Evolutionary conservation across 2,329 filamentous ascomycete genomes (phyloP).

Genomic region (Dryadomyces quercivorus): DNA sequence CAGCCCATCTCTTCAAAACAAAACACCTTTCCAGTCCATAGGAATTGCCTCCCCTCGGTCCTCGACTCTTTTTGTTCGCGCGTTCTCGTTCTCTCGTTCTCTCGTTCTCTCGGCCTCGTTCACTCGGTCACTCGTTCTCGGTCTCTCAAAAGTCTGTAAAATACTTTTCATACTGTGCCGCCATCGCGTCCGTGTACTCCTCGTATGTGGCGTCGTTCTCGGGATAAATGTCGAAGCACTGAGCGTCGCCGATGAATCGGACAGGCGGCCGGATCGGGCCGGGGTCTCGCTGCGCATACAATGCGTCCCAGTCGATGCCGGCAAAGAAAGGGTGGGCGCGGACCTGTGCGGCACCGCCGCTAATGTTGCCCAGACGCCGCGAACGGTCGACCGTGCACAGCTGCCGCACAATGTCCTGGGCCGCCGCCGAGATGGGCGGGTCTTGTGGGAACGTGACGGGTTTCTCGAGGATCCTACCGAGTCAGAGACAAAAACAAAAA

Average conservation of each 20-base stretch:
- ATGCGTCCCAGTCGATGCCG: conserved; percentile 60
- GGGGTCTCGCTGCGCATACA: conserved; percentile 49
- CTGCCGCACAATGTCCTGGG: conserved; percentile 62
- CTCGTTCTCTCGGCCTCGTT: not conserved
- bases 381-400: conserved; percentile 72
- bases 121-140: not conserved
- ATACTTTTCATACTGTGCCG: conserved; percentile 53
- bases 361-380: conserved; percentile 65
- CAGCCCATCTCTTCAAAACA: not conserved
- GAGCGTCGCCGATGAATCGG: conserved; percentile 58
- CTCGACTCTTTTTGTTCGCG: not conserved
- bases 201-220: conserved; percentile 57
- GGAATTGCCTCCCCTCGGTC: not conserved
- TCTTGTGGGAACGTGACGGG: conserved; percentile 61
- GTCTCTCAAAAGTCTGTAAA: conserved; percentile 60
- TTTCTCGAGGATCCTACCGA: conserved; percentile 60
- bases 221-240: conserved; percentile 77
- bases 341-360: conserved; percentile 58
- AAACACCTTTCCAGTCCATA: not conserved
- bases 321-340: conserved; percentile 68
- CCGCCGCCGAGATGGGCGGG: conserved; percentile 51
- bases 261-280: conserved; percentile 70
- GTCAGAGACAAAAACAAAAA: not conserved
- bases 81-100: not conserved
- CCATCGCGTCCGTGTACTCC: conserved; percentile 57